A percentile compares a stretch with the other conserved stretches of the same genome.
Conservation (phyloP, 2,329 filamentous ascomycete genomes). For the Calonectria leucothoes region DNA sequence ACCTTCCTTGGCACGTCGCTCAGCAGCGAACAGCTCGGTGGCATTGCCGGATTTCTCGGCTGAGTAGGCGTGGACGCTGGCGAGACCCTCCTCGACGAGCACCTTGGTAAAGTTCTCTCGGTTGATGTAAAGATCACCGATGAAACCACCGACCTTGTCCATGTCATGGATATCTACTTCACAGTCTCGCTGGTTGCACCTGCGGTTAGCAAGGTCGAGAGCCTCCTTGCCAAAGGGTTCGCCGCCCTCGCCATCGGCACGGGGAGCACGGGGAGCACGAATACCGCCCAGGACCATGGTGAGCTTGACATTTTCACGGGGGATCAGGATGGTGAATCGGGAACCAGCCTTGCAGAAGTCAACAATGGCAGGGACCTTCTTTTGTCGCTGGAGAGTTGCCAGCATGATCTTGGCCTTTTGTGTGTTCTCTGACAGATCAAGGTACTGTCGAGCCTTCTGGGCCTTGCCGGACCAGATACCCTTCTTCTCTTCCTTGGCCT, state of each 20-base stretch:
- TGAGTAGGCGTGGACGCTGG: constrained; percentile 92
- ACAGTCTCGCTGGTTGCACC: constrained; percentile 93
- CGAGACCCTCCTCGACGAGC: constrained; percentile 92
- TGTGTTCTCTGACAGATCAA: constrained; percentile 90
- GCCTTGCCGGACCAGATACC: constrained; percentile 96
- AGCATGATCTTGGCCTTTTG: constrained; percentile 97
- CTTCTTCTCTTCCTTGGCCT: constrained; percentile 87
- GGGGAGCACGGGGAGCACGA: constrained; percentile 87
- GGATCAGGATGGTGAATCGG: constrained; percentile 90
- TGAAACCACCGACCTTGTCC: constrained; percentile 98
- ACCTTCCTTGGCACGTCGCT: constrained; percentile 89
- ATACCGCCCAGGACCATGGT: constrained; percentile 96
- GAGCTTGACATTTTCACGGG: constrained; percentile 92
- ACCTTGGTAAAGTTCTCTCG: constrained; percentile 96
- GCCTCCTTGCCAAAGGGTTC: constrained; percentile 97
- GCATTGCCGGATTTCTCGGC: constrained; percentile 95
- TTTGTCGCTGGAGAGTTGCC: constrained; percentile 87
- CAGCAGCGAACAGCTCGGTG: constrained; percentile 86
- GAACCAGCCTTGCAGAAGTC: constrained; percentile 99
- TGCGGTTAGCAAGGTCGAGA: constrained; percentile 87
- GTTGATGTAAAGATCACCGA: constrained; percentile 92
- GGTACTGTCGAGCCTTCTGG: constrained; percentile 83
- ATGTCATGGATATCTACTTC: constrained; percentile 95
- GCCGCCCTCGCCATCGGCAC: constrained; percentile 78
- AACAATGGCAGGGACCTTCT: constrained; percentile 91